Conservation (phyloP, 2,329 filamentous ascomycete species). For the Chrysoporthe puriensis region DNA sequence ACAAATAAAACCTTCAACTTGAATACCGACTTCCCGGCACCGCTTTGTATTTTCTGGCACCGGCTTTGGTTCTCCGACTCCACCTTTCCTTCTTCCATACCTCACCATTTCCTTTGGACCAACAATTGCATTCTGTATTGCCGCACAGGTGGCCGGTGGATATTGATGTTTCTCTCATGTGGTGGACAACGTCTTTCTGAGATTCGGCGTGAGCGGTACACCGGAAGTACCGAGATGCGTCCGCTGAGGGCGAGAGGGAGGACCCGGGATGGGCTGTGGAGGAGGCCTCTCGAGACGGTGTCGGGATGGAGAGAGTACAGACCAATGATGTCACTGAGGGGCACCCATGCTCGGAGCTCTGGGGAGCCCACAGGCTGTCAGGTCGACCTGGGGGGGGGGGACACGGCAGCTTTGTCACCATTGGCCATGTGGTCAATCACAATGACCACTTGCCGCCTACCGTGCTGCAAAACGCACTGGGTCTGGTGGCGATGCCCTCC, state of each 20-base stretch:
- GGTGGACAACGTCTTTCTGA: neutral
- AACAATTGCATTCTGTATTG: neutral
- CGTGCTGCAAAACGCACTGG: neutral
- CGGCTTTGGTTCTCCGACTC: constrained; percentile 20
- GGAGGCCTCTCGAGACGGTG: neutral
- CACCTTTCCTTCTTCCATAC: neutral
- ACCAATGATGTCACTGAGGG: constrained; percentile 2
- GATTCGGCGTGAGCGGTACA: too few relatives aligned
- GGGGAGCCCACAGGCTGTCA: constrained; percentile 14
- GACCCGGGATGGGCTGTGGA: neutral
- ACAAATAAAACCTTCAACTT: neutral
- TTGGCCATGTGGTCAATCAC: too few relatives aligned
- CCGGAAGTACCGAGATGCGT: neutral
- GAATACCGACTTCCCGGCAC: constrained; percentile 16
- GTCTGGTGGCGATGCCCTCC: neutral
- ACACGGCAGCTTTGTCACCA: neutral
- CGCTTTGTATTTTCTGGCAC: constrained; percentile 23
- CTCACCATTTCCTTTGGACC: too few relatives aligned
- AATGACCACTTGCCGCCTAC: neutral
- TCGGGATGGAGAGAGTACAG: too few relatives aligned
- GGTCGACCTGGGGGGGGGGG: constrained; percentile 7
- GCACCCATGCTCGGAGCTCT: constrained; percentile 10
- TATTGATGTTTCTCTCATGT: neutral
- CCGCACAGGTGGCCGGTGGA: neutral
- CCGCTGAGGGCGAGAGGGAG: too few relatives aligned